Evolutionary conservation across 495 filamentous ascomycete species (phyloP), one percentile per base, ranked within the genome.

Genomic region (Penicillium paradoxum): DNA sequence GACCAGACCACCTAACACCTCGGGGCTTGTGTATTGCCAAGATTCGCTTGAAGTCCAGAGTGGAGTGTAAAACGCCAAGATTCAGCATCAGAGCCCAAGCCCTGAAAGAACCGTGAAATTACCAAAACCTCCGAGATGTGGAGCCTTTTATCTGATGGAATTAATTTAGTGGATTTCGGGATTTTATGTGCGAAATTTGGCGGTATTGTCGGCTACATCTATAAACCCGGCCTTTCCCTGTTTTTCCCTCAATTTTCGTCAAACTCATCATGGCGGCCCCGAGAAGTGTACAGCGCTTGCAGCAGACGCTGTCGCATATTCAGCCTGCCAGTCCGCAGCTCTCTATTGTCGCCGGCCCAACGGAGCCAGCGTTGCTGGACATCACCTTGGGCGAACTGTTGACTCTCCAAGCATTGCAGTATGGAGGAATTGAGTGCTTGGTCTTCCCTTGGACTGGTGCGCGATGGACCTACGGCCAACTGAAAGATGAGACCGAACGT

Each of bases 381-480:
- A 64, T 87, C 37, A 86, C 83, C 0, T 72, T 87, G 8, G 78
- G 81, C 6, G 79, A 84, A 55, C 67, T 88, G 14, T 68, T 88
- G 29, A 75, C 81, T 27, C 68, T 83, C 2, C 83, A 87, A 69
- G 80, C 78, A 21, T 69, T 79, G 4, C 79, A 81, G n/a, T 79
- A 83, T 66, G 74, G 78, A 1, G 72, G 74, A 18, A 73, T 76
- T 27, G 82, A 87, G 58, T 84, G 78, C 29, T 64, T 87, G 17
- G 78, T 87, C 14, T 82, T 84, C 32, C 80, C 83, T 3, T 86
- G 83, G 81, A 84, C 82, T 0, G 82, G 81, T 3, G 75, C 82
- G 15, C 70, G 83, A 51, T 85, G 82, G 82, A 86, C 83, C 1
- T 88, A 86, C 58, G 72, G 77, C 38, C 73, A 84, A 39, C 68